These are phyloP conservation scores for Verbena officinalis DNA, from an alignment of 257 asterid species.

Conservation along the genomic window DNA sequence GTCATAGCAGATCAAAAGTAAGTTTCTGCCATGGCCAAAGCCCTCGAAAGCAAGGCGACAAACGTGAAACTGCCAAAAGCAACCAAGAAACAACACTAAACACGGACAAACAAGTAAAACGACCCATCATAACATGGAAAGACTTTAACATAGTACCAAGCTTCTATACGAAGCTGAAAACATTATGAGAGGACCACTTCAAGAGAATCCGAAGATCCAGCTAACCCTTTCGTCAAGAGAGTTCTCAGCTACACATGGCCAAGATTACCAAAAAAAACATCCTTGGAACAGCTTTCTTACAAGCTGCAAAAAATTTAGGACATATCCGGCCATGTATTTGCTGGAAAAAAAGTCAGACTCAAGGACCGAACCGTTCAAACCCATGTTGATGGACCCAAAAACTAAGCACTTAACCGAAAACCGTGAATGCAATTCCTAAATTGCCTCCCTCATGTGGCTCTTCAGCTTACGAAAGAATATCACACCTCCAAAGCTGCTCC, in stretches of 20 bases:
- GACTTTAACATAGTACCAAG: conserved; percentile 15
- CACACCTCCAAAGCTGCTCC: conserved; percentile 84
- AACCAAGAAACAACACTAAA: conserved; percentile 39
- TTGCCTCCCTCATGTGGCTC: not conserved
- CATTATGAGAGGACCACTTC: conserved; percentile 38
- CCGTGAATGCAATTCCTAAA: conserved; percentile 22
- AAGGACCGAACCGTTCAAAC: conserved; percentile 40
- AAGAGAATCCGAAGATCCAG: conserved; percentile 40
- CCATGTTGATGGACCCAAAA: conserved; percentile 50
- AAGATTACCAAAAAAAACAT: conserved; percentile 36
- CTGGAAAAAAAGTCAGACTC: conserved; percentile 53
- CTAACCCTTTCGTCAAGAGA: conserved; percentile 34
- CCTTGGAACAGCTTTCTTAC: conserved; percentile 53
- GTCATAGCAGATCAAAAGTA: conserved; percentile 57
- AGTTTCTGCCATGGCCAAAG: conserved; percentile 63
- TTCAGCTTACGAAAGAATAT: conserved; percentile 56
- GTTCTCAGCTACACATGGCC: conserved; percentile 50
- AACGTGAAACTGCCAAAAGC: conserved; percentile 50
- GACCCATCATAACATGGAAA: conserved; percentile 27
- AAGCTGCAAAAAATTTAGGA: conserved; percentile 59
- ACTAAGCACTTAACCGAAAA: conserved; percentile 28
- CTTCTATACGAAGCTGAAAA: conserved; percentile 45
- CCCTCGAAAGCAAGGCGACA: conserved; percentile 50
- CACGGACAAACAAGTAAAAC: conserved; percentile 25
- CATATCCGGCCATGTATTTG: conserved; percentile 38